Evolutionary conservation across 805 yeast genomes (phyloP), one percentile per base, ranked within the genome.

Genomic region (Saccharomycopsis capsularis): DNA sequence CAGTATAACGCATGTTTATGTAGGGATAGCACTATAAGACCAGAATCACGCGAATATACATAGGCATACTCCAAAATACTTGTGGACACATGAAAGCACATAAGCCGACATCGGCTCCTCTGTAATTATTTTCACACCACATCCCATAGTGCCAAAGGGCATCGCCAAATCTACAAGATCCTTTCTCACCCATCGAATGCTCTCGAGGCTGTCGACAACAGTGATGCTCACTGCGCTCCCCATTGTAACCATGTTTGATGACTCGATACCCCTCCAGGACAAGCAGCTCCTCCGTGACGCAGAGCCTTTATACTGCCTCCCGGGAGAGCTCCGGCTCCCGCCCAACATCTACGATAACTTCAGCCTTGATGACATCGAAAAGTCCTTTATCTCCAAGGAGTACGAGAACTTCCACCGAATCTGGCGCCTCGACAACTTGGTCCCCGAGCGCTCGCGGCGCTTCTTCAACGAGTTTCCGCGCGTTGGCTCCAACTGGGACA

Each of bases 401-500:
- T 34, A 49, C 29, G 52, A 49, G 27, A 48, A 48, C 34, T 48
- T 49, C 27, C 38, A 49, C 42, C 30, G 34, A 7, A 49, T 49
- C 24, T 48, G 52, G 49, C 23, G 49, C n/a, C 44, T 45, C 4
- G 49, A 49, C 23, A 38, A 50, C 15, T 22, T 49, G 18, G 49
- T 49, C 5, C 52, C 52, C 3, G 46, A 44, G 23, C 24, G 49
- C 21, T 39, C 48, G 3, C 39, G 40, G 21, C 16, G 45, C 22
- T 49, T 49, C 27, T 49, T 25, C 27, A 49, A 49, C 27, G 52
- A 49, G 21, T 49, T 49, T 36, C 52, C 52, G 13, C 24, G 52
- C 19, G 49, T 44, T 11, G 48, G 46, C 3, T 45, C 49, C 4
- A 45, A 49, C 24, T 49, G 52, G 52, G 52, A 49, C 29, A 27